These are phyloP conservation scores for Diaporthe citrichinensis DNA, from an alignment of 2,329 filamentous ascomycete genomes.

Conservation along the genomic window DNA sequence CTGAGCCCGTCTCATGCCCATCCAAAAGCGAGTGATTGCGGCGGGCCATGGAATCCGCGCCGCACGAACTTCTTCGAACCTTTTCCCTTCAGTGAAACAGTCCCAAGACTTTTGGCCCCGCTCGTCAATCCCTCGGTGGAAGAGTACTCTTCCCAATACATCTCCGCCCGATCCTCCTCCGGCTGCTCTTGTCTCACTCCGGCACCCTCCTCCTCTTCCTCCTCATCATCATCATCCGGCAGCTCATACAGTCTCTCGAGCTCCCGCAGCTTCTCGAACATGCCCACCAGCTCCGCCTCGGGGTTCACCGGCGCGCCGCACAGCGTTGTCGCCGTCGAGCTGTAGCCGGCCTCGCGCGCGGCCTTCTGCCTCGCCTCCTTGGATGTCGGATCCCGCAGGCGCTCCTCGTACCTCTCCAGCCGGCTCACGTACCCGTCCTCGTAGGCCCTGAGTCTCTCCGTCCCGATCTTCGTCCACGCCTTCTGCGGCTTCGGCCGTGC, in stretches of 20 bases:
- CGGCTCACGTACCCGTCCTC: not conserved
- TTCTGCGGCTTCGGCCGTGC: not conserved
- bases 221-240: too few species aligned
- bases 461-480: not conserved
- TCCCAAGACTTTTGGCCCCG: not conserved
- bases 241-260: not conserved
- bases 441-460: not conserved
- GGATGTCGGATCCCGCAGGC: not conserved
- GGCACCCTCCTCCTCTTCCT: too few species aligned
- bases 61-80: too few species aligned
- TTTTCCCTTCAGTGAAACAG: not conserved
- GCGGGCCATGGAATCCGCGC: not conserved
- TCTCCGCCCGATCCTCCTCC: too few species aligned
- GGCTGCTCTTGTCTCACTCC: not conserved
- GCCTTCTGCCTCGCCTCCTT: not conserved
- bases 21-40: not conserved
- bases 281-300: not conserved
- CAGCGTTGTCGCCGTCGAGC: not conserved
- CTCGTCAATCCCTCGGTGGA: too few species aligned
- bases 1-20: not conserved
- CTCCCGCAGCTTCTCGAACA: not conserved
- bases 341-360: not conserved
- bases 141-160: not conserved
- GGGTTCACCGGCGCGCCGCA: too few species aligned
- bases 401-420: not conserved